Percentiles rank a stretch among this genome's conserved stretches.
phyloP scores from a whole-genome alignment of 108 stramenopile genomes.

The Skeletonema potamos region DNA sequence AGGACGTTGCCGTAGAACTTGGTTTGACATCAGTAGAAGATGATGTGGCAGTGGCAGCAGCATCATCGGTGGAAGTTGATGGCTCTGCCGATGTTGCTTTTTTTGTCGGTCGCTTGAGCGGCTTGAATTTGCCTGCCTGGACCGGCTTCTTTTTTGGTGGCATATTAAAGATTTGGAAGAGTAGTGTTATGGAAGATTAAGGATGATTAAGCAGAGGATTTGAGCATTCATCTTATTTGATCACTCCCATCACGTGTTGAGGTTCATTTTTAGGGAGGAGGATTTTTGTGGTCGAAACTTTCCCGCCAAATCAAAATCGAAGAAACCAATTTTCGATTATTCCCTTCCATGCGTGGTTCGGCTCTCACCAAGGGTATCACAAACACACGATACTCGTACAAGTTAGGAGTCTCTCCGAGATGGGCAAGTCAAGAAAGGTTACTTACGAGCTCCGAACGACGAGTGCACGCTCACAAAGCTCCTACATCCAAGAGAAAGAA shows the following conservation, averaged over 20 bases:
- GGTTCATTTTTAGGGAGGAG: too few species aligned
- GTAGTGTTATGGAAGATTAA: not conserved
- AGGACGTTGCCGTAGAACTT: slow-evolving; percentile 7
- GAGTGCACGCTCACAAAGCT: not conserved
- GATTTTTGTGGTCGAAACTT: too few species aligned
- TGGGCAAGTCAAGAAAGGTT: not conserved
- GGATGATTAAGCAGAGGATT: not conserved
- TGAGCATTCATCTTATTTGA: too few species aligned
- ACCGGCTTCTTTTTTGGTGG: slow-evolving; percentile 58
- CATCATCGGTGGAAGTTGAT: slow-evolving; percentile 4
- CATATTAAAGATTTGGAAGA: not conserved
- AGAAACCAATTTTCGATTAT: too few species aligned
- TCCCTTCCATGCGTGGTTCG: too few species aligned
- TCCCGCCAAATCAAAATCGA: too few species aligned
- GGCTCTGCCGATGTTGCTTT: slow-evolving; percentile 30
- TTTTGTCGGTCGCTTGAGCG: slow-evolving; percentile 65
- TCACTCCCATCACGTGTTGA: too few species aligned
- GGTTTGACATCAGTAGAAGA: slow-evolving; percentile 6
- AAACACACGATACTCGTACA: too few species aligned
- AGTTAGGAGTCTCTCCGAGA: too few species aligned
- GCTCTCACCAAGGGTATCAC: too few species aligned
- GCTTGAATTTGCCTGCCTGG: slow-evolving; percentile 85
- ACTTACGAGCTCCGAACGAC: not conserved
- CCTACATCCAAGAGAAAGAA: not conserved
- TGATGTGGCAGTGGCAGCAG: slow-evolving; percentile 9